Evolutionary conservation across 768 basidiomycete genomes (phyloP).

Genomic region (Amanita fuliginea): DNA sequence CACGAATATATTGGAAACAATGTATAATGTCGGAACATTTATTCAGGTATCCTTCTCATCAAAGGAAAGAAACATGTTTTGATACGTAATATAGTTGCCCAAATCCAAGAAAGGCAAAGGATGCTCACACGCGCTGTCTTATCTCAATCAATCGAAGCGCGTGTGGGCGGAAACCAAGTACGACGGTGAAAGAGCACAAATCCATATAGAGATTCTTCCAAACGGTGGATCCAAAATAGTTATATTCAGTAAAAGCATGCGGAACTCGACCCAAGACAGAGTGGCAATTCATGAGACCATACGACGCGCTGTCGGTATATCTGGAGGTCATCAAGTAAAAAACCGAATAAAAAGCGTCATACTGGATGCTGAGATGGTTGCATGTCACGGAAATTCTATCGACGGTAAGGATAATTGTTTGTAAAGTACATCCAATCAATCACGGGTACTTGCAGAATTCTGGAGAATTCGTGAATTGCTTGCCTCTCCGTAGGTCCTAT

Average conservation of each 20-base stretch:
- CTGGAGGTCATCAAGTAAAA: slow-evolving; percentile 1
- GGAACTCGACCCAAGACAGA: slow-evolving; percentile 75
- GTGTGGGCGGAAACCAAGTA: slow-evolving; percentile 92
- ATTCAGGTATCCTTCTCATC: not conserved
- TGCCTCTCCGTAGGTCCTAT: slow-evolving; percentile 11
- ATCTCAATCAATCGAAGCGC: slow-evolving; percentile 26
- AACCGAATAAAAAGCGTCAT: slow-evolving; percentile 30
- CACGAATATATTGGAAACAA: slow-evolving; percentile 14
- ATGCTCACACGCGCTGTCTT: slow-evolving; percentile 41
- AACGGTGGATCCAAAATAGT: slow-evolving; percentile 37
- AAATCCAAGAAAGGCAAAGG: slow-evolving; percentile 71
- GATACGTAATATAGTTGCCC: slow-evolving; percentile 46
- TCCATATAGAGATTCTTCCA: slow-evolving; percentile 53
- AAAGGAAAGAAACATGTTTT: not conserved
- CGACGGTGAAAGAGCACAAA: slow-evolving; percentile 91
- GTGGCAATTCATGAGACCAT: slow-evolving; percentile 54
- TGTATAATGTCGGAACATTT: slow-evolving; percentile 37
- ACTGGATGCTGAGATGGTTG: slow-evolving; percentile 85
- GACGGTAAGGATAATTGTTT: slow-evolving; percentile 44
- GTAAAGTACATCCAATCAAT: not conserved
- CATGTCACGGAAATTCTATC: slow-evolving; percentile 56
- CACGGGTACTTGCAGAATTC: slow-evolving; percentile 39
- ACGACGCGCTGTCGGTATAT: slow-evolving; percentile 43
- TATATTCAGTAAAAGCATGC: slow-evolving; percentile 82
- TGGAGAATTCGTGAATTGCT: slow-evolving; percentile 61